These are phyloP conservation scores for Erysimum pusillum DNA, from an alignment of 441 rosid genomes.

Conservation along the genomic window DNA sequence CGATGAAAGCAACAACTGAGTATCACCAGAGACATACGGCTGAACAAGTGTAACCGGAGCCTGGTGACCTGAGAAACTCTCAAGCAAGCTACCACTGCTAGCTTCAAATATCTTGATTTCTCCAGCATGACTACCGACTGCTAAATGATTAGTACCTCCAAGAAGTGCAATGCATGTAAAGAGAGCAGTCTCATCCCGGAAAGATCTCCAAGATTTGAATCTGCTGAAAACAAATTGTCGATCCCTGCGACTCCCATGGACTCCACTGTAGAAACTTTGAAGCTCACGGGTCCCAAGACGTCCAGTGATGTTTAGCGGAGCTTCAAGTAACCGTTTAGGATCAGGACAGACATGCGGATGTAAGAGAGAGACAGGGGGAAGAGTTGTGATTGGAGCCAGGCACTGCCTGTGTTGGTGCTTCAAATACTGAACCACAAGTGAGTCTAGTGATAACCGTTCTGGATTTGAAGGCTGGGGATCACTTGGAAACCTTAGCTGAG, in stretches of 20 bases:
- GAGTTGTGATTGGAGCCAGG: constrained; percentile 98
- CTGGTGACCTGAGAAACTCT: constrained; percentile 85
- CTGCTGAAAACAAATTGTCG: constrained; percentile 98
- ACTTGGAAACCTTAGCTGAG: constrained; percentile 60
- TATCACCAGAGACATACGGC: constrained; percentile 67
- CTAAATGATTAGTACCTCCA: constrained; percentile 81
- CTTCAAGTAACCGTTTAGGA: constrained; percentile 91
- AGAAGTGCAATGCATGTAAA: constrained; percentile 85
- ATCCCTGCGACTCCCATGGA: constrained; percentile 94
- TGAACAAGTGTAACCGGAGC: constrained; percentile 82
- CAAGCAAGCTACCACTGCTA: constrained; percentile 71
- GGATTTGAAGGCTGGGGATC: constrained; percentile 73
- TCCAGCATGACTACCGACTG: constrained; percentile 89
- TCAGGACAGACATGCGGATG: constrained; percentile 99
- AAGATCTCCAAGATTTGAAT: constrained; percentile 94
- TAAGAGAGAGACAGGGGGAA: constrained; percentile 94
- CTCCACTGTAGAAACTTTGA: constrained; percentile 81
- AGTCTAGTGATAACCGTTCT: constrained; percentile 88
- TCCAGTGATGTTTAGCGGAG: constrained; percentile 87
- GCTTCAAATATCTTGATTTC: constrained; percentile 87
- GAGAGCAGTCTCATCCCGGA: constrained; percentile 87
- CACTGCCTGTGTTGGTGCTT: constrained; percentile 99
- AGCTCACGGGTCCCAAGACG: constrained; percentile 91
- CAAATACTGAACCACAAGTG: constrained; percentile 90
- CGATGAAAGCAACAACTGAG: constrained; percentile 86